Evolutionary conservation across 805 yeast genomes (phyloP).

Genomic region (Naumovozyma dairenensis): DNA sequence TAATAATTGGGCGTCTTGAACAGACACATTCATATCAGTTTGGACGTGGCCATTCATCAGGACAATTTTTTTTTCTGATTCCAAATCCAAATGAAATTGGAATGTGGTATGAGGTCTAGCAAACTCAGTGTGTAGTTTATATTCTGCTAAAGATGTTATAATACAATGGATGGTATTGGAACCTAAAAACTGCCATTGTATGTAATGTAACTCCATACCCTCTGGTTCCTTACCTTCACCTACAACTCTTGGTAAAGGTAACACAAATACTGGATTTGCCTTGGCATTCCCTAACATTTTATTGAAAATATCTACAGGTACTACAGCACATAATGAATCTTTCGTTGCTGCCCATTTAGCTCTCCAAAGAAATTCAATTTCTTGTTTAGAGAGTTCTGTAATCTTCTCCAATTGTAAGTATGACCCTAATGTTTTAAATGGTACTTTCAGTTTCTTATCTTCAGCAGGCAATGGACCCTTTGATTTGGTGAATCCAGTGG

Average conservation of each 20-base stretch:
- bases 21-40: slow-evolving; percentile 51
- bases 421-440: slow-evolving; percentile 64
- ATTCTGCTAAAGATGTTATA: slow-evolving; percentile 86
- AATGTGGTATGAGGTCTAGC: slow-evolving; percentile 94
- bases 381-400: slow-evolving; percentile 42
- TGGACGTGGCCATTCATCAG: slow-evolving; percentile 85
- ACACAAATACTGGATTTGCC: slow-evolving; percentile 70
- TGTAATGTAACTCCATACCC: slow-evolving; percentile 74
- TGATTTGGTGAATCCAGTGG: slow-evolving; percentile 6
- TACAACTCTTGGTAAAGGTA: slow-evolving; percentile 68
- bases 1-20: slow-evolving; percentile 71
- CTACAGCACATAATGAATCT: slow-evolving; percentile 53
- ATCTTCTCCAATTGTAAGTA: slow-evolving; percentile 65
- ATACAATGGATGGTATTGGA: slow-evolving; percentile 77
- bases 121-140: slow-evolving; percentile 78
- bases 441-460: slow-evolving; percentile 33
- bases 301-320: slow-evolving; percentile 50
- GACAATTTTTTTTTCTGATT: slow-evolving; percentile 47
- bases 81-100: slow-evolving; percentile 74
- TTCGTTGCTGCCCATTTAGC: slow-evolving; percentile 64
- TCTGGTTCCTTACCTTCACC: slow-evolving; percentile 32
- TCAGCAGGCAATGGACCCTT: slow-evolving; percentile 30
- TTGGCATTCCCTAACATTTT: slow-evolving; percentile 56
- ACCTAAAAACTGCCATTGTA: slow-evolving; percentile 90
- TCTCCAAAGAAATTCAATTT: slow-evolving; percentile 78